A percentile compares a stretch with the other conserved stretches of the same genome.
phyloP scores from a whole-genome alignment of 2,329 filamentous ascomycete genomes.

The Bipolaris bicolor region DNA sequence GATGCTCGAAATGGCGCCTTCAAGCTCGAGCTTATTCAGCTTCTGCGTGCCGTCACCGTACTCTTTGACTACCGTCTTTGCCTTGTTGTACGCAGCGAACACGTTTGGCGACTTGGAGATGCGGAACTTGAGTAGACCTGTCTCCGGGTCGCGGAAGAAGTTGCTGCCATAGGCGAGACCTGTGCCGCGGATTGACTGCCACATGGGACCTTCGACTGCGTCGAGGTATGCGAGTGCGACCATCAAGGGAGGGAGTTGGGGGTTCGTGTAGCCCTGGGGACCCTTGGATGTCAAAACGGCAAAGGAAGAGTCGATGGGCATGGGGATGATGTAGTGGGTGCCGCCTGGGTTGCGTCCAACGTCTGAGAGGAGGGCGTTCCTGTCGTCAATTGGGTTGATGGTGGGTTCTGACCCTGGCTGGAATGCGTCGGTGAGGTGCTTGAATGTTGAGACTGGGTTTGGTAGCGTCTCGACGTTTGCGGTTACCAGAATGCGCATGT shows the following conservation, averaged over 20 bases:
- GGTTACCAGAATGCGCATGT: conserved; percentile 84
- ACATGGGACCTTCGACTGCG: conserved; percentile 90
- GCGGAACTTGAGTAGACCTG: conserved; percentile 79
- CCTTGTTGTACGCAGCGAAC: conserved; percentile 81
- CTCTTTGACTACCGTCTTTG: conserved; percentile 74
- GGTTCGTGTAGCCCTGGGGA: conserved; percentile 75
- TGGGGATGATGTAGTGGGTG: conserved; percentile 80
- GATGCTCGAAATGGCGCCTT: conserved; percentile 88
- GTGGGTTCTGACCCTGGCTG: conserved; percentile 58
- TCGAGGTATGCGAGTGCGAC: conserved; percentile 92
- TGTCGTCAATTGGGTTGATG: conserved; percentile 73
- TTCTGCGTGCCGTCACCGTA: conserved; percentile 73
- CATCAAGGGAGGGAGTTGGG: conserved; percentile 79
- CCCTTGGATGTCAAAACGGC: conserved; percentile 77
- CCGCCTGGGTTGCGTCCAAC: conserved; percentile 78
- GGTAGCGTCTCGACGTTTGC: conserved; percentile 77
- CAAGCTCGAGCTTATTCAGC: conserved; percentile 82
- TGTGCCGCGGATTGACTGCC: conserved; percentile 90
- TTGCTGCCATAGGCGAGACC: conserved; percentile 89
- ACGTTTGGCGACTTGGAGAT: conserved; percentile 91
- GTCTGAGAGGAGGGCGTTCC: conserved; percentile 72
- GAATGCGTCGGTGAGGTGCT: conserved; percentile 59
- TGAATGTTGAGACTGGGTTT: conserved; percentile 81
- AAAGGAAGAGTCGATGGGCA: conserved; percentile 93
- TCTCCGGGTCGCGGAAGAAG: conserved; percentile 78